Evolutionary conservation across 495 filamentous ascomycete genomes (phyloP).

Genomic region (Entonaema liquescens): DNA sequence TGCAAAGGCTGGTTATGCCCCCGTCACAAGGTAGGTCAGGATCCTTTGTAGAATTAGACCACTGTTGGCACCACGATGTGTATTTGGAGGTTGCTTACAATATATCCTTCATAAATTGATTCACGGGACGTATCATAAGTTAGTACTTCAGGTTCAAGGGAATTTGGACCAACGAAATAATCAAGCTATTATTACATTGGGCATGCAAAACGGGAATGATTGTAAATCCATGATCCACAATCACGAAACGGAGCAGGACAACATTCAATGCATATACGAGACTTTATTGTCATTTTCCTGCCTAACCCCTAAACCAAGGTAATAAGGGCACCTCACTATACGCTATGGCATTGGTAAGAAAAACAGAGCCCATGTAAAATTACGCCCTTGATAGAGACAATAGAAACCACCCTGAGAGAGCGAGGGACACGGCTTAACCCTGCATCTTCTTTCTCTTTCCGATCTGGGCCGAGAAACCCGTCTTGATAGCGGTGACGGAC

Average conservation of each 20-base stretch:
- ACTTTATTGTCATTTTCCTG: conserved; percentile 16
- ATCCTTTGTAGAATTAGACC: too few relatives aligned
- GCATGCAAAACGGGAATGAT: too few relatives aligned
- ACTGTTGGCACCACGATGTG: too few relatives aligned
- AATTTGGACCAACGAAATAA: too few relatives aligned
- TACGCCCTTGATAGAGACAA: background rate
- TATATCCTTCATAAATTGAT: too few relatives aligned
- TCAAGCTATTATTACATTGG: too few relatives aligned
- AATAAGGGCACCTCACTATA: background rate
- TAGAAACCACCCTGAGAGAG: background rate
- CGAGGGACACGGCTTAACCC: conserved; percentile 42
- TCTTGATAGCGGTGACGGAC: conserved; percentile 97
- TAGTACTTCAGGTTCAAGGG: too few relatives aligned
- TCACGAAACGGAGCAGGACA: background rate
- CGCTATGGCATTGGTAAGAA: background rate
- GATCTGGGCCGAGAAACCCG: conserved; percentile 97
- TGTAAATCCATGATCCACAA: too few relatives aligned
- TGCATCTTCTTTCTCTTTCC: conserved; percentile 85
- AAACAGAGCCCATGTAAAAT: background rate
- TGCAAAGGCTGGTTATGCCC: too few relatives aligned
- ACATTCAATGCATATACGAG: background rate
- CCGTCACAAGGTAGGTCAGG: too few relatives aligned
- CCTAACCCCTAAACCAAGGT: conserved; percentile 19
- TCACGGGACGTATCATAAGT: too few relatives aligned
- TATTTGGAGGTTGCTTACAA: too few relatives aligned